Evolutionary conservation across 2,329 filamentous ascomycete species (phyloP).

Genomic region (Stachybotrys elegans): DNA sequence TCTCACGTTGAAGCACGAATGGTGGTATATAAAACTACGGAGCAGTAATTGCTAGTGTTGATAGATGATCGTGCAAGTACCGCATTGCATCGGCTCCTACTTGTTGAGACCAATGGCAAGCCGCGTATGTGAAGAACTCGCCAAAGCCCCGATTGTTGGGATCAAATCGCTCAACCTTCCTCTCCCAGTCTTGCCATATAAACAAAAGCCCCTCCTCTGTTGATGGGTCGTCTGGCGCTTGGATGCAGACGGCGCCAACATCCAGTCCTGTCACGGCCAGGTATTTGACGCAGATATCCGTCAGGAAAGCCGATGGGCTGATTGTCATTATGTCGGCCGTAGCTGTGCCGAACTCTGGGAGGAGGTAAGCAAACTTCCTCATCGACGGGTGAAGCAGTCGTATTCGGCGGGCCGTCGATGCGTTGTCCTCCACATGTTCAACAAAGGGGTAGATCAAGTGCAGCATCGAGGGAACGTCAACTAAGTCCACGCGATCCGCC

Average conservation of each 20-base stretch:
- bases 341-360: no score
- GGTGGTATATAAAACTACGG: no score
- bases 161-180: constrained; percentile 20
- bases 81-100: no score
- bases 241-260: no score
- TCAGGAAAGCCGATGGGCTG: constrained; percentile 10
- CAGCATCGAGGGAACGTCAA: constrained; percentile 21
- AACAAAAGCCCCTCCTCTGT: constrained; percentile 14
- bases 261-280: constrained; percentile 10
- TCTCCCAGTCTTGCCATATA: constrained; percentile 25
- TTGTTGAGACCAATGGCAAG: constrained; percentile 28
- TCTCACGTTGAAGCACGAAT: no score
- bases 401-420: constrained; percentile 11
- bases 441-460: constrained; percentile 14
- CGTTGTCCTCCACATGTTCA: constrained; percentile 7
- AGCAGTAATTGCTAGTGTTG: no score
- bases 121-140: constrained; percentile 26
- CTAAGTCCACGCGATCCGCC: constrained; percentile 7
- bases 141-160: constrained; percentile 15
- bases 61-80: no score
- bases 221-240: constrained; percentile 7
- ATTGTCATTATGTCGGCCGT: background rate
- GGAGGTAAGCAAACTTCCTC: constrained; percentile 11
- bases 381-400: constrained; percentile 13
- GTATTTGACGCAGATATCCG: constrained; percentile 8